These are phyloP conservation scores for Agroathelia rolfsii DNA, from an alignment of 1,284 basidiomycete genomes.

Conservation along the genomic window DNA sequence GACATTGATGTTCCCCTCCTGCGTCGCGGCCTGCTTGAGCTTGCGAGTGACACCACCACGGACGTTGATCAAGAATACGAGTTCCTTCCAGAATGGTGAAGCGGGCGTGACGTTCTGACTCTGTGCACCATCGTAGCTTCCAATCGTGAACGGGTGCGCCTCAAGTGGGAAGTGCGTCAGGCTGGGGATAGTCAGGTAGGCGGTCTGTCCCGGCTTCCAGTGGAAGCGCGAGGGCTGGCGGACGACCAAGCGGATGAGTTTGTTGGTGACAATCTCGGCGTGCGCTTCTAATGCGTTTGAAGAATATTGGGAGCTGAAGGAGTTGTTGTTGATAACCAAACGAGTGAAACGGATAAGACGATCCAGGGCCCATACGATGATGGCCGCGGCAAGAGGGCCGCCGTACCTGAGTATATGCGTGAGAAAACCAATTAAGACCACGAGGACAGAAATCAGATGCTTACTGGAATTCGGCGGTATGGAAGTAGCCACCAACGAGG, in stretches of 20 bases:
- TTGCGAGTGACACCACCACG: conserved; percentile 38
- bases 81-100: conserved; percentile 19
- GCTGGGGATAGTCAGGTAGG: conserved; percentile 38
- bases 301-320: conserved; percentile 20
- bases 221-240: conserved; percentile 29
- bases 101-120: conserved; percentile 1
- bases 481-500: conserved; percentile 31
- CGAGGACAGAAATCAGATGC: conserved; percentile 7
- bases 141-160: conserved; percentile 49
- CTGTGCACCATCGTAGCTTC: conserved; percentile 22
- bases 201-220: conserved; percentile 54
- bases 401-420: conserved; percentile 15
- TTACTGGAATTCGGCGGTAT: conserved; percentile 22
- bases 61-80: conserved; percentile 39
- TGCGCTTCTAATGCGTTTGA: conserved; percentile 25
- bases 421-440: conserved; percentile 1
- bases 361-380: conserved; percentile 60
- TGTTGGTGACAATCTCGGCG: conserved; percentile 35
- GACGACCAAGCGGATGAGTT: conserved; percentile 42
- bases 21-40: conserved; percentile 24
- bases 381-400: conserved; percentile 41
- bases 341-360: conserved; percentile 42
- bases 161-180: conserved; percentile 33
- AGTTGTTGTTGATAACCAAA: conserved; percentile 41
- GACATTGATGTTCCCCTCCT: conserved; percentile 25